A percentile compares a stretch with the other conserved stretches of the same genome.
These are phyloP conservation scores for Aspergillus brunneoviolaceus DNA, from an alignment of 2,329 filamentous ascomycete species.

Conservation along the genomic window DNA sequence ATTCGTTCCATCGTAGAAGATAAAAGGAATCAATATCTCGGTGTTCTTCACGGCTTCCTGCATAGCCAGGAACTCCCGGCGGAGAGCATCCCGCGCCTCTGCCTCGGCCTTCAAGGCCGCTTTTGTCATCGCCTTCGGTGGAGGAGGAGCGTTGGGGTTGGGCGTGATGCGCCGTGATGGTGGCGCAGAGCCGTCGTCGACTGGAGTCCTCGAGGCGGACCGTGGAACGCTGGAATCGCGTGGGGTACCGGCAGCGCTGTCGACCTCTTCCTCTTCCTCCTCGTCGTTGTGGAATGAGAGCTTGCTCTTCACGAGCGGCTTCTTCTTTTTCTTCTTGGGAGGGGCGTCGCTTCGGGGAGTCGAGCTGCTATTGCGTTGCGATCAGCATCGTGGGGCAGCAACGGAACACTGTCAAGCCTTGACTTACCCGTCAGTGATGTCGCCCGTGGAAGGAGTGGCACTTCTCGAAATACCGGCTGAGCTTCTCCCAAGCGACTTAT, in stretches of 20 bases:
- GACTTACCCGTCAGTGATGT: slow-evolving; percentile 60
- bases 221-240: slow-evolving; percentile 41
- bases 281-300: slow-evolving; percentile 67
- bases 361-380: slow-evolving; percentile 56
- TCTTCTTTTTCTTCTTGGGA: slow-evolving; percentile 60
- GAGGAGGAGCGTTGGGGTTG: slow-evolving; percentile 47
- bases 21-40: slow-evolving; percentile 88
- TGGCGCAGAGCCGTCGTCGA: slow-evolving; percentile 31
- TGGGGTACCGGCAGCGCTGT: slow-evolving; percentile 30
- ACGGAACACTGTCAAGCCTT: slow-evolving; percentile 12
- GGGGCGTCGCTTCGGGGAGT: slow-evolving; percentile 48
- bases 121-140: slow-evolving; percentile 76
- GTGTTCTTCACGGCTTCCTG: slow-evolving; percentile 87
- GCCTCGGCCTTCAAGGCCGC: slow-evolving; percentile 75
- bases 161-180: slow-evolving; percentile 40
- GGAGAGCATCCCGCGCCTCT: slow-evolving; percentile 69
- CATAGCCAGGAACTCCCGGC: slow-evolving; percentile 76
- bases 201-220: slow-evolving; percentile 39
- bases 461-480: slow-evolving; percentile 49
- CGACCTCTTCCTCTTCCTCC: slow-evolving; percentile 57
- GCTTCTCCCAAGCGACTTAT: slow-evolving; percentile 53
- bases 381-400: slow-evolving; percentile 45
- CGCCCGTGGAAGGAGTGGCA: slow-evolving; percentile 49
- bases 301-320: slow-evolving; percentile 58
- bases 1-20: slow-evolving; percentile 95